Base-by-base conservation (phyloP, 805 yeast species). In the Lipomyces anomalus region DNA sequence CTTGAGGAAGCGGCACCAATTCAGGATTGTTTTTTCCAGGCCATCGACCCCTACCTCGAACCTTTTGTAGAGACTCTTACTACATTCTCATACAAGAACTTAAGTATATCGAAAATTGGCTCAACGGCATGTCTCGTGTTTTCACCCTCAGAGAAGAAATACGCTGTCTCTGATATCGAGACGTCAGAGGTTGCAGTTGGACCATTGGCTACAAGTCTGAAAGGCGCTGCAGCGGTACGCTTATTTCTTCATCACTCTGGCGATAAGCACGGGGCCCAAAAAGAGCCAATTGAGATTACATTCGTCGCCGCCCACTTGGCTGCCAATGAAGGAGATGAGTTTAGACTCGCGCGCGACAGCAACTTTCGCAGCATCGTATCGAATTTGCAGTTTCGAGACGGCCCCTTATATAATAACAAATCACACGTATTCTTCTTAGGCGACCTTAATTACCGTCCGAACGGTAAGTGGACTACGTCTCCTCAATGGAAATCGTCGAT, bases 291-390 rank as follows among this genome's bases (percentile, higher is more conserved):
- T 43, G 73, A 68, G 35, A 67, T 79, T 47, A 80, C 92, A 0
- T 78, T 87, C 66, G 79, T 82, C 2, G 67, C 72, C 33, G 75
- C 81, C 3, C 97, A 89, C 67, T 64, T 89, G 40, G 73, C 79
- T 26, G 97, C 97, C 0, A 75, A 77, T 55, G 95, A 86, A 61
- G 95, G 94, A 2, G n/a, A n/a, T n/a, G n/a, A n/a, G n/a, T 62
- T 74, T 53, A 67, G 69, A 33, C 55, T 59, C 11, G 59, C 67
- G 44, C 68, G 97, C 36, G 78, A 82, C 55, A 50, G 58, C 2
- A 80, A 84, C 57, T 68, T 77, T 29, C 54, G 64, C 28, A 63
- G 66, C 2, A 63, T 85, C 2, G 69, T 79, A 57, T 67, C 75
- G 26, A 71, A 76, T 3, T 59, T 84, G 38, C 76, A 72, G 44